phyloP scores from a whole-genome alignment of 2,329 filamentous ascomycete genomes.

The Bipolaris cookei region DNA sequence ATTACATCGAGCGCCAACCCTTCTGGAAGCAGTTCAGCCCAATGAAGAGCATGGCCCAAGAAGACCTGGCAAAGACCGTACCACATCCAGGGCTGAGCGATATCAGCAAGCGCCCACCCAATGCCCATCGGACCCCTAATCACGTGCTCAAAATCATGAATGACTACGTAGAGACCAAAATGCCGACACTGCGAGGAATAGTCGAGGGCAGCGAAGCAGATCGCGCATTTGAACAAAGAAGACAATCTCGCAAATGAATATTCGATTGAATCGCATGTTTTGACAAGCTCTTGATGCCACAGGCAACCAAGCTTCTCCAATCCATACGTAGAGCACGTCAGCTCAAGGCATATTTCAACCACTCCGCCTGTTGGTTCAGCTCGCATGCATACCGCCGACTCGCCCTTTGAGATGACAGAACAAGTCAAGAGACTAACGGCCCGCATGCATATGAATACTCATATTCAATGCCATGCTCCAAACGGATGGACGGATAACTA shows the following conservation, averaged over 20 bases:
- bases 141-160: slow-evolving; percentile 36
- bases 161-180: slow-evolving; percentile 28
- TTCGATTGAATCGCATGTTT: neutral
- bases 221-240: slow-evolving; percentile 1
- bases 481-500: no score
- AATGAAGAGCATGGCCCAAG: slow-evolving; percentile 42
- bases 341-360: no score
- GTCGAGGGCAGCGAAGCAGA: slow-evolving; percentile 31
- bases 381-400: no score
- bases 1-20: slow-evolving; percentile 49
- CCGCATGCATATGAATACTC: no score
- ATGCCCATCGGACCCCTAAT: slow-evolving; percentile 43
- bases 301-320: no score
- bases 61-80: slow-evolving; percentile 50
- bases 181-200: slow-evolving; percentile 44
- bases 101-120: slow-evolving; percentile 45
- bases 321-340: no score
- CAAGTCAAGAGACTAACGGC: no score
- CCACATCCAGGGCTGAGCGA: slow-evolving; percentile 52
- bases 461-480: no score
- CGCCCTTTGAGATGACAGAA: no score
- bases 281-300: no score
- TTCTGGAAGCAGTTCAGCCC: slow-evolving; percentile 43
- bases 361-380: no score
- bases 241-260: slow-evolving; percentile 13